phyloP scores from a whole-genome alignment of 2,329 filamentous ascomycete genomes.

The Pseudogymnoascus sp. region DNA sequence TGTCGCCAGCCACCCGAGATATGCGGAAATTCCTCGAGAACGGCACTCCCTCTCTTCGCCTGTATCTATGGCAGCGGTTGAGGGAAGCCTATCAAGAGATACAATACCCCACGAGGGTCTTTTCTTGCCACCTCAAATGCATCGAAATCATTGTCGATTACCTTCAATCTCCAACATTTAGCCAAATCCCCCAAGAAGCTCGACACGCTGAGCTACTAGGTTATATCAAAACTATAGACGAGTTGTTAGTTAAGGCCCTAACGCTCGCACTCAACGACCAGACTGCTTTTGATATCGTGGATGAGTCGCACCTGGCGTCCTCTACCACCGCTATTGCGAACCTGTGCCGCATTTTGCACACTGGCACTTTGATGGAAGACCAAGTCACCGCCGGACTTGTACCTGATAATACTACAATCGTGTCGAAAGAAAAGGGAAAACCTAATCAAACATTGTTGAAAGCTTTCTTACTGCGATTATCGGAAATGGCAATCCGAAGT shows the following conservation, averaged over 20 bases:
- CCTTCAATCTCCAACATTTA: conserved; percentile 50
- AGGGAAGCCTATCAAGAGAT: conserved; percentile 82
- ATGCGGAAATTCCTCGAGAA: conserved; percentile 77
- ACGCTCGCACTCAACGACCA: conserved; percentile 57
- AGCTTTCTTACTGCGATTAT: conserved; percentile 58
- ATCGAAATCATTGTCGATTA: conserved; percentile 76
- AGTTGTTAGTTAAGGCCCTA: conserved; percentile 64
- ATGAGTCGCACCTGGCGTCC: conserved; percentile 65
- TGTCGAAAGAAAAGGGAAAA: conserved; percentile 21
- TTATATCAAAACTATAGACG: conserved; percentile 71
- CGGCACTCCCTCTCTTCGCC: conserved; percentile 71
- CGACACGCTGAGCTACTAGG: conserved; percentile 65
- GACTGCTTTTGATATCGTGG: conserved; percentile 74
- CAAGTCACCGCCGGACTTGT: conserved; percentile 70
- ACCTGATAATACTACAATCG: conserved; percentile 48
- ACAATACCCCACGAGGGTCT: conserved; percentile 75
- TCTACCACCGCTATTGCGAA: conserved; percentile 65
- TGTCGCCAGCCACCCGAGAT: conserved; percentile 50
- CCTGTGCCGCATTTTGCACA: conserved; percentile 67
- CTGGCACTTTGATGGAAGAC: conserved; percentile 75
- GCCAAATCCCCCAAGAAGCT: conserved; percentile 47
- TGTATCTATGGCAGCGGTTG: conserved; percentile 87
- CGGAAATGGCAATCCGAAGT: conserved; percentile 77
- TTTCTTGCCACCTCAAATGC: conserved; percentile 77
- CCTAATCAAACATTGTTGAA: conserved; percentile 37